Evolutionary conservation across 768 basidiomycete genomes (phyloP).

Genomic region (Termitomyces eurrhizus): DNA sequence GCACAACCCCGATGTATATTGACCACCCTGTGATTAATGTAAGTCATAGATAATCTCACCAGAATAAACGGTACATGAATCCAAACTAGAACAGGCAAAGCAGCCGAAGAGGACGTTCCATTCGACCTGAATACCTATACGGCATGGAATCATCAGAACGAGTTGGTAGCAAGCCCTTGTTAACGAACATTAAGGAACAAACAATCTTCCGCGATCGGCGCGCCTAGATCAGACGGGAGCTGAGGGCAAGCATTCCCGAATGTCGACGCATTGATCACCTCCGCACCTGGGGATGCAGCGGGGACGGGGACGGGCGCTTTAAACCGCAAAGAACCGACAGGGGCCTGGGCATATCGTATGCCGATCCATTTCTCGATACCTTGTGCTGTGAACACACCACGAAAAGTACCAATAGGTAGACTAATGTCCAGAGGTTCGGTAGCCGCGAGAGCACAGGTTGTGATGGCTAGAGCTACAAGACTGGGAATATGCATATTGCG

Average conservation of each 20-base stretch:
- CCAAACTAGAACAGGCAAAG: conserved; percentile 35
- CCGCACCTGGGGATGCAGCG: conserved; percentile 14
- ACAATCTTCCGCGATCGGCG: conserved; percentile 40
- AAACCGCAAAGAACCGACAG: conserved; percentile 53
- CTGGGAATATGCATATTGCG: background rate
- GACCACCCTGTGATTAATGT: conserved; percentile 37
- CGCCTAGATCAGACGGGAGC: conserved; percentile 33
- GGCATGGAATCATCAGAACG: background rate
- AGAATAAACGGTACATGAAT: conserved; percentile 25
- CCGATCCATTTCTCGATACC: conserved; percentile 57
- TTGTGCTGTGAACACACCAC: conserved; percentile 37
- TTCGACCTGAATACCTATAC: conserved; percentile 33
- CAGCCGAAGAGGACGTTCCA: conserved; percentile 20
- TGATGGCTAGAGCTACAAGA: background rate
- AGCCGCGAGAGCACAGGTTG: background rate
- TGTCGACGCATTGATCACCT: conserved; percentile 36
- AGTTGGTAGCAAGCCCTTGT: background rate
- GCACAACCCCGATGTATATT: conserved; percentile 37
- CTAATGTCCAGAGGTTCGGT: conserved; percentile 29
- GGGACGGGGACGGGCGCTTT: conserved; percentile 47
- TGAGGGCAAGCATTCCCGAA: conserved; percentile 55
- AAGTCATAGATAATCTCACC: background rate
- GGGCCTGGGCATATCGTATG: conserved; percentile 56
- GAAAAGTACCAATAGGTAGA: conserved; percentile 42
- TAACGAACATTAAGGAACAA: conserved; percentile 44